These are phyloP conservation scores for Lasiodiplodia sp. DNA, from an alignment of 2,329 filamentous ascomycete species.

Conservation along the genomic window DNA sequence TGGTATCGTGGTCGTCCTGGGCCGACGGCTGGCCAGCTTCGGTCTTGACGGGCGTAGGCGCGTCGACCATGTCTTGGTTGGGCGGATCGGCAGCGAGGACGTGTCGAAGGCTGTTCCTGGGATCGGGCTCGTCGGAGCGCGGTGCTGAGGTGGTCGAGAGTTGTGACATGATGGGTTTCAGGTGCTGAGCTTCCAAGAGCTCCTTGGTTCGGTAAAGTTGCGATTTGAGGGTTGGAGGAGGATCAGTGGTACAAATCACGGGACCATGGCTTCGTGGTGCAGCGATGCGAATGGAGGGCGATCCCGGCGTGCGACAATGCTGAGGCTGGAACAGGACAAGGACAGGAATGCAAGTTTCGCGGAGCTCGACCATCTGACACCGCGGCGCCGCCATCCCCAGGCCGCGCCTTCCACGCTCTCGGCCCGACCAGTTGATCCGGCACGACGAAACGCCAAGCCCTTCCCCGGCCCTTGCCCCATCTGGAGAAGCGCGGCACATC, in stretches of 20 bases:
- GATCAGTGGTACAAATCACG: constrained; percentile 29
- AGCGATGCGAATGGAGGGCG: constrained; percentile 2
- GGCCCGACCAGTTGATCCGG: constrained; percentile 5
- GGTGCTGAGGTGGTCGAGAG: constrained; percentile 26
- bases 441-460: background rate
- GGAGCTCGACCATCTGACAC: constrained; percentile 16
- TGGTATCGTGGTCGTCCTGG: constrained; percentile 43
- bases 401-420: constrained; percentile 6
- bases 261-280: constrained; percentile 22
- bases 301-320: constrained; percentile 9
- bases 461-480: constrained; percentile 5
- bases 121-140: constrained; percentile 38
- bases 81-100: constrained; percentile 45
- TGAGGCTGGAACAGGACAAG: constrained; percentile 3
- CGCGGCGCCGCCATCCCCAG: background rate
- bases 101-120: constrained; percentile 49
- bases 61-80: constrained; percentile 39
- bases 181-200: constrained; percentile 27
- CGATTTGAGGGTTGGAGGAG: constrained; percentile 16
- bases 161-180: constrained; percentile 31
- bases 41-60: constrained; percentile 35
- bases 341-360: constrained; percentile 22
- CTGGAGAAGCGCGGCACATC: background rate
- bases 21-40: constrained; percentile 39
- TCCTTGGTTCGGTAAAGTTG: constrained; percentile 30